These are phyloP conservation scores for Pleurotus salmoneostramineus DNA, from an alignment of 768 basidiomycete genomes.

Conservation along the genomic window DNA sequence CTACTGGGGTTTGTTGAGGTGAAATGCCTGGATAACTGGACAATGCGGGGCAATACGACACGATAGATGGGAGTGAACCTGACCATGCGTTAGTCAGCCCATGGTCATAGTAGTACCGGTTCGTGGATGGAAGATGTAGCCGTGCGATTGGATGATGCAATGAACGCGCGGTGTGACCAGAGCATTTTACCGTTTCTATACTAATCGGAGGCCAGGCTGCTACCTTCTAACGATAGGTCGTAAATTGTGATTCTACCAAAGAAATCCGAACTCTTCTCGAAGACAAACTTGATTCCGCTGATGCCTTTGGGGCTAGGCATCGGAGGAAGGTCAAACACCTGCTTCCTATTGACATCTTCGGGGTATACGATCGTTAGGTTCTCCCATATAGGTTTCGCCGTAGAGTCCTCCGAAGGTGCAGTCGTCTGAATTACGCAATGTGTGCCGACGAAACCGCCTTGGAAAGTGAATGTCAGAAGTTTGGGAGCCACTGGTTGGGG, in stretches of 20 bases:
- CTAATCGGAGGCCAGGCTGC: background rate
- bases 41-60: slow-evolving; percentile 5
- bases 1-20: background rate
- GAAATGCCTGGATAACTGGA: slow-evolving; percentile 9
- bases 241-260: slow-evolving; percentile 80
- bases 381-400: slow-evolving; percentile 40
- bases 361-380: slow-evolving; percentile 59
- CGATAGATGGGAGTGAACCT: background rate
- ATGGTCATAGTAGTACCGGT: background rate
- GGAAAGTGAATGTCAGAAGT: slow-evolving; percentile 64
- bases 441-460: slow-evolving; percentile 83
- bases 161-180: background rate
- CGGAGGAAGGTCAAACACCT: slow-evolving; percentile 54
- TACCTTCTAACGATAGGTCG: slow-evolving; percentile 46
- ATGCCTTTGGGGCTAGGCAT: slow-evolving; percentile 25
- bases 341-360: slow-evolving; percentile 74
- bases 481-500: slow-evolving; percentile 48
- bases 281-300: slow-evolving; percentile 56
- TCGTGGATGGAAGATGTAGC: background rate
- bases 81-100: slow-evolving; percentile 7
- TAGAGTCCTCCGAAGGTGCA: slow-evolving; percentile 14
- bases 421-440: slow-evolving; percentile 48
- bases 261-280: slow-evolving; percentile 82
- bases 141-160: background rate
- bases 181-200: background rate